Conservation (phyloP, 2,329 filamentous ascomycete genomes). For the Camillea tinctor region DNA sequence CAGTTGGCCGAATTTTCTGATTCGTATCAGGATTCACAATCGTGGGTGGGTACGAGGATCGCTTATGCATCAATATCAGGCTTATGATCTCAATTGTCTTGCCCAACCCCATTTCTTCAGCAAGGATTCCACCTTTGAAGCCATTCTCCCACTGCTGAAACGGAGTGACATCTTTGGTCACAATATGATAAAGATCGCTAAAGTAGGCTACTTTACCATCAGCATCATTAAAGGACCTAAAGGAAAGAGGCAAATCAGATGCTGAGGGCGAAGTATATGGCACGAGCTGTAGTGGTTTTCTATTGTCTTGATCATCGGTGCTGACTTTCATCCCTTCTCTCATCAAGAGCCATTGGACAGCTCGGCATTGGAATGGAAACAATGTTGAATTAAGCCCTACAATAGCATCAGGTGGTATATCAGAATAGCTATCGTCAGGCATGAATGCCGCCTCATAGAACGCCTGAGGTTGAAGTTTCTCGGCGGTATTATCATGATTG, state of each 20-base stretch:
- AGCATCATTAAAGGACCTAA: constrained; percentile 43
- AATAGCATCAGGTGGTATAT: constrained; percentile 40
- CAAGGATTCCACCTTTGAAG: constrained; percentile 63
- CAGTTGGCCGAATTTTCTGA: constrained; percentile 45
- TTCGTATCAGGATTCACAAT: constrained; percentile 39
- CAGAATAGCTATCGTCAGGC: constrained; percentile 46
- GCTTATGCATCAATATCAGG: constrained; percentile 63
- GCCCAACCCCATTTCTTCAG: constrained; percentile 81
- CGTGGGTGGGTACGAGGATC: constrained; percentile 26
- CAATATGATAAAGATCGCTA: constrained; percentile 62
- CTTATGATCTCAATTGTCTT: constrained; percentile 77
- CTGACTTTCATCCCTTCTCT: constrained; percentile 61
- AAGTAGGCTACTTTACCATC: constrained; percentile 36
- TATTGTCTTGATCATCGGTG: constrained; percentile 11
- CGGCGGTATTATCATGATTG: constrained; percentile 4
- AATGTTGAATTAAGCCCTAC: constrained; percentile 49
- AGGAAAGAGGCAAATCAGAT: constrained; percentile 41
- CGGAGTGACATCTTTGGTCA: constrained; percentile 47
- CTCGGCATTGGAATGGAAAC: constrained; percentile 71
- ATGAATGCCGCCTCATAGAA: constrained; percentile 72
- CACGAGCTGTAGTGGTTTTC: constrained; percentile 25
- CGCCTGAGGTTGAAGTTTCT: constrained; percentile 45
- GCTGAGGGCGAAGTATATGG: constrained; percentile 18
- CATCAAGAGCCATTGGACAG: constrained; percentile 67
- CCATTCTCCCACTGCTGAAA: constrained; percentile 43